These are phyloP conservation scores for Candida endomychidarum DNA, from an alignment of 805 yeast species.

Conservation along the genomic window DNA sequence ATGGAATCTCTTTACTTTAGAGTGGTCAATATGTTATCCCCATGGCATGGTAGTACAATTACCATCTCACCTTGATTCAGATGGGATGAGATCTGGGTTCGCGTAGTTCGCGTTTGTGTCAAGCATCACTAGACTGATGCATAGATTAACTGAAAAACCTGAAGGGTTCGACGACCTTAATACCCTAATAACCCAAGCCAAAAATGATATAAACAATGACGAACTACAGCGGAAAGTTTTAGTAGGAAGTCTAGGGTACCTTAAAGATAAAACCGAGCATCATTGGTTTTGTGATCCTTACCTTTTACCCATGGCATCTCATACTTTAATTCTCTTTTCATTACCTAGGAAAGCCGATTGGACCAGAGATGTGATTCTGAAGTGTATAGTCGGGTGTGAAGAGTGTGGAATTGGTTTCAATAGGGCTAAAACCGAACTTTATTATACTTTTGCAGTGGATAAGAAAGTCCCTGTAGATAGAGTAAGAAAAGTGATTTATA, in stretches of 20 bases:
- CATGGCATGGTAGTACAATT: too few relatives aligned
- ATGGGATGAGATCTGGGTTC: too few relatives aligned
- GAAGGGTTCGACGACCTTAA: constrained; percentile 9
- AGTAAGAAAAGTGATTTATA: constrained; percentile 30
- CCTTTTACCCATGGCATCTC: constrained; percentile 49
- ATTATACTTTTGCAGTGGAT: constrained; percentile 50
- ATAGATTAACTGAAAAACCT: neutral
- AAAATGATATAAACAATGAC: constrained; percentile 2
- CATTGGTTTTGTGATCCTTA: constrained; percentile 60
- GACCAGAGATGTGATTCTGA: constrained; percentile 39
- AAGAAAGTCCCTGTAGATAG: constrained; percentile 41
- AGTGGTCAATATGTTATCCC: too few relatives aligned
- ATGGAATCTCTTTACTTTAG: too few relatives aligned
- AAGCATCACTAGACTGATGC: too few relatives aligned
- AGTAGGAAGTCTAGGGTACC: constrained; percentile 23
- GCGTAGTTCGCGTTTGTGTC: too few relatives aligned
- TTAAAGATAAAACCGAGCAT: constrained; percentile 19
- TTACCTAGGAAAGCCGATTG: constrained; percentile 52
- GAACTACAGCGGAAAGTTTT: constrained; percentile 1
- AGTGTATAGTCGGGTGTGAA: constrained; percentile 48
- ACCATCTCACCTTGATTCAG: neutral
- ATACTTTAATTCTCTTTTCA: constrained; percentile 60
- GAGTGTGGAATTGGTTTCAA: constrained; percentile 56
- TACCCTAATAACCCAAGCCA: constrained; percentile 5
- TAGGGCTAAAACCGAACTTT: constrained; percentile 49